These are phyloP conservation scores for Calocybe gangraenosa DNA, from an alignment of 768 basidiomycete species.

Conservation along the genomic window DNA sequence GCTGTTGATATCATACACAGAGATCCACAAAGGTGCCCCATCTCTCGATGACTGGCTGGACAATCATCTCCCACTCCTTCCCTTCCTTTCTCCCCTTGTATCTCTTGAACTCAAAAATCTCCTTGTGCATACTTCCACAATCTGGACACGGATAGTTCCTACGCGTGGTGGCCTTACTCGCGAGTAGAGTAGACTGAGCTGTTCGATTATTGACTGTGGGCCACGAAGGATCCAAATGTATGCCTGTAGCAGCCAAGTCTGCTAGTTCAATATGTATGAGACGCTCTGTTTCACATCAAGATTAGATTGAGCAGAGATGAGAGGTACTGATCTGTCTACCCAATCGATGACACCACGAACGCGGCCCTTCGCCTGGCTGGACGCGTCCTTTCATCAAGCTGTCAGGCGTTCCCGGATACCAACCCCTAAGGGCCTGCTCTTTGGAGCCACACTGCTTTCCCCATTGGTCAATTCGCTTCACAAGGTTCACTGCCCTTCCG, in stretches of 20 bases:
- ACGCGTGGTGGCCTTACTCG: constrained; percentile 15
- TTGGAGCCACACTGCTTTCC: constrained; percentile 77
- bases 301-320: neutral
- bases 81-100: constrained; percentile 53
- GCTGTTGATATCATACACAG: constrained; percentile 26
- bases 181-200: constrained; percentile 18
- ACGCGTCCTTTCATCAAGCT: constrained; percentile 67
- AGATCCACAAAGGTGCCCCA: constrained; percentile 68
- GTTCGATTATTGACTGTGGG: constrained; percentile 23
- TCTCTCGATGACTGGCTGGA: constrained; percentile 70
- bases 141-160: constrained; percentile 32
- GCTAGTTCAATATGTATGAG: constrained; percentile 78
- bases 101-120: constrained; percentile 73
- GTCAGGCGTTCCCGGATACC: constrained; percentile 59
- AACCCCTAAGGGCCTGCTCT: constrained; percentile 68
- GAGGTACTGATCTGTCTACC: constrained; percentile 24
- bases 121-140: constrained; percentile 59
- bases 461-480: constrained; percentile 76
- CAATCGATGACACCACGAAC: constrained; percentile 59
- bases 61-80: constrained; percentile 70
- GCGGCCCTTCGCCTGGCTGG: constrained; percentile 51
- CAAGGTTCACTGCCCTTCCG: constrained; percentile 71
- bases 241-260: constrained; percentile 54
- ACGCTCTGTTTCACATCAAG: constrained; percentile 39
- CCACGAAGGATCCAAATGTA: constrained; percentile 58